phyloP scores from a whole-genome alignment of 164 flowering plant genomes.

The Echeveria elegans region DNA sequence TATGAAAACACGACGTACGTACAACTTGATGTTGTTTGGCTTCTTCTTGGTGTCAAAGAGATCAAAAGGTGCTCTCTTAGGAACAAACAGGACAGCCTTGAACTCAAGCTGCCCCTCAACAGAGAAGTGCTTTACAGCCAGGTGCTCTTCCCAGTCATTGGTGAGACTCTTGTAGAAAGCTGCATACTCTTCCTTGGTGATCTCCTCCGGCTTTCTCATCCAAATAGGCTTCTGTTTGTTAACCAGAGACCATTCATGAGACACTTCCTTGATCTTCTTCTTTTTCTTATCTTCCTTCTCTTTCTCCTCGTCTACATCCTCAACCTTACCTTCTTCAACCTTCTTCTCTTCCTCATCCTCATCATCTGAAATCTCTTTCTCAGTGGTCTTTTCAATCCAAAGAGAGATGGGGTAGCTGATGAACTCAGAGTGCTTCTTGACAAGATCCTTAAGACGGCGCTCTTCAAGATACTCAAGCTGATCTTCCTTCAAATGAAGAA shows the following conservation, averaged over 20 bases:
- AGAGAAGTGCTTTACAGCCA: neutral
- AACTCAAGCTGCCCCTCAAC: neutral
- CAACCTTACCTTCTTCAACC: neutral
- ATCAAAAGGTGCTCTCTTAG: neutral
- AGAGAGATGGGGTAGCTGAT: neutral
- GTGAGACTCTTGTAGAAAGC: neutral
- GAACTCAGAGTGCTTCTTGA: neutral
- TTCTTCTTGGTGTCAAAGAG: neutral
- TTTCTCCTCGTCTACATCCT: neutral
- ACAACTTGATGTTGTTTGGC: neutral
- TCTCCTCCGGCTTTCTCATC: neutral
- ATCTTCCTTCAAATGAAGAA: neutral
- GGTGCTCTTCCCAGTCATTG: neutral
- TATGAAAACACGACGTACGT: neutral
- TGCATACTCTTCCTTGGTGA: neutral
- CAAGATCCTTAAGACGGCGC: neutral
- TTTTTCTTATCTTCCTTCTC: neutral
- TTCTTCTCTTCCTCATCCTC: slow-evolving; percentile 1
- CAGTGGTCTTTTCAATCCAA: neutral
- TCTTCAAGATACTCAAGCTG: neutral
- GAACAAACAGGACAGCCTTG: neutral
- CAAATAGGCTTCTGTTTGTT: neutral
- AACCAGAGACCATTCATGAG: neutral
- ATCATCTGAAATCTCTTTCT: neutral
- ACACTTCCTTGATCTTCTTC: neutral